Percentiles rank a stretch among this genome's conserved stretches.
These are phyloP conservation scores for Favolaschia claudopus DNA, from an alignment of 768 basidiomycete genomes.

Conservation along the genomic window DNA sequence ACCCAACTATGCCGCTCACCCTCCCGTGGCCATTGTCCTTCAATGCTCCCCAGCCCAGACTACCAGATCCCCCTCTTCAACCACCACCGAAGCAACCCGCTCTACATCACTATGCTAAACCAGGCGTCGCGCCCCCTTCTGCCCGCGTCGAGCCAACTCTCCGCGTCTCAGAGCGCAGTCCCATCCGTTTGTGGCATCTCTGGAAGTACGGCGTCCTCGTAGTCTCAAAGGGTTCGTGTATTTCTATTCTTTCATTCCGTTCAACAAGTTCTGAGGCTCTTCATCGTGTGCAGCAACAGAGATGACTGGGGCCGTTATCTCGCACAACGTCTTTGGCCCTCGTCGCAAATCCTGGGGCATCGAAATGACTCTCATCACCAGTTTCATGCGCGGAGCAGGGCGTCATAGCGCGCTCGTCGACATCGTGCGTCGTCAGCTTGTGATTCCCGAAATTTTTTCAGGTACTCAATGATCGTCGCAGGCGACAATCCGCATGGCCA, in stretches of 20 bases:
- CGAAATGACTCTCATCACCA: constrained; percentile 90
- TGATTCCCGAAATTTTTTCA: background rate
- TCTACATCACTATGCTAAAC: constrained; percentile 66
- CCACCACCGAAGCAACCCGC: constrained; percentile 40
- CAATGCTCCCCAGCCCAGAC: background rate
- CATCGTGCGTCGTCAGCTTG: constrained; percentile 58
- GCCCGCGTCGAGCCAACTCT: constrained; percentile 74
- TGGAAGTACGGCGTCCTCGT: constrained; percentile 77
- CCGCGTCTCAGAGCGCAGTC: constrained; percentile 61
- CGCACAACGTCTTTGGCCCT: constrained; percentile 87
- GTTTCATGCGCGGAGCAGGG: constrained; percentile 84
- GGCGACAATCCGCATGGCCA: constrained; percentile 64
- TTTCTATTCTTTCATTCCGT: background rate
- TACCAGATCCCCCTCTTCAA: constrained; percentile 18
- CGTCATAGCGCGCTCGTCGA: constrained; percentile 85
- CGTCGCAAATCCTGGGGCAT: constrained; percentile 92
- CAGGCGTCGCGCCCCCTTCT: constrained; percentile 76
- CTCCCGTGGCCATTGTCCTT: constrained; percentile 11
- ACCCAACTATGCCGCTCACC: constrained; percentile 16
- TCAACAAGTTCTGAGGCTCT: background rate
- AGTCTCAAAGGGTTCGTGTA: constrained; percentile 65
- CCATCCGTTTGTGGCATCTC: constrained; percentile 71
- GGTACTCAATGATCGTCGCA: constrained; percentile 28
- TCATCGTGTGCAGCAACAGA: constrained; percentile 43
- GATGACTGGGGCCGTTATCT: constrained; percentile 71